Conservation (phyloP, 23 red algal species). For the Gracilaria domingensis region DNA sequence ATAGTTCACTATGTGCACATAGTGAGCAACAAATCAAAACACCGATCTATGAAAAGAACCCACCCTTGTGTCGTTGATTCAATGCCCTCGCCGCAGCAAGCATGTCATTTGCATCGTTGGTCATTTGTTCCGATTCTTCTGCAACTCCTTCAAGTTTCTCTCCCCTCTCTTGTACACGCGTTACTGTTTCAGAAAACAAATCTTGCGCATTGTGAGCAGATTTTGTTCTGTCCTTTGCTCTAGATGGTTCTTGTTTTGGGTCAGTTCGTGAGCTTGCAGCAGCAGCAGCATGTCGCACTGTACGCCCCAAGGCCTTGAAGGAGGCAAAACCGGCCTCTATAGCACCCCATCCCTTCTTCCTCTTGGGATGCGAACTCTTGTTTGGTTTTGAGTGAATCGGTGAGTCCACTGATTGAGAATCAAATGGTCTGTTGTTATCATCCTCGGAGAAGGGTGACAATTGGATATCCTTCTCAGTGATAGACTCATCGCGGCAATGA, state of each 20-base stretch:
- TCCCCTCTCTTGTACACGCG: slow-evolving; percentile 25
- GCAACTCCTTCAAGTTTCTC: slow-evolving; percentile 40
- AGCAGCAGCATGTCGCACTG: slow-evolving; percentile 14
- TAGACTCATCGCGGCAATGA: neutral
- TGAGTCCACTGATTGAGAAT: neutral
- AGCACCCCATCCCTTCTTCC: slow-evolving; percentile 62
- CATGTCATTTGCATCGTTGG: slow-evolving; percentile 66
- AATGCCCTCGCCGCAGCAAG: slow-evolving; percentile 44
- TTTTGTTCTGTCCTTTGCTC: neutral
- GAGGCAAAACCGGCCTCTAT: slow-evolving; percentile 62
- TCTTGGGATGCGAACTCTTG: slow-evolving; percentile 4
- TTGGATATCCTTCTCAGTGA: neutral
- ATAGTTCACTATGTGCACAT: neutral
- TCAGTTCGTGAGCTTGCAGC: neutral
- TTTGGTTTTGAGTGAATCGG: neutral
- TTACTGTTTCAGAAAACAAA: slow-evolving; percentile 5
- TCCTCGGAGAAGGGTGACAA: neutral
- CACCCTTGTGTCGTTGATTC: slow-evolving; percentile 47
- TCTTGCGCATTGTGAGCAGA: neutral
- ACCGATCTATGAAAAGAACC: slow-evolving; percentile 27
- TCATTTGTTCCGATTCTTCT: slow-evolving; percentile 55
- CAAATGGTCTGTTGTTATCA: slow-evolving; percentile 7
- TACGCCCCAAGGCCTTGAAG: slow-evolving; percentile 44
- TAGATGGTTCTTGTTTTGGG: neutral
- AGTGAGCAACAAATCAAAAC: neutral